Conservation (phyloP, 345 rosid species). For the Corymbia maculata region DNA sequence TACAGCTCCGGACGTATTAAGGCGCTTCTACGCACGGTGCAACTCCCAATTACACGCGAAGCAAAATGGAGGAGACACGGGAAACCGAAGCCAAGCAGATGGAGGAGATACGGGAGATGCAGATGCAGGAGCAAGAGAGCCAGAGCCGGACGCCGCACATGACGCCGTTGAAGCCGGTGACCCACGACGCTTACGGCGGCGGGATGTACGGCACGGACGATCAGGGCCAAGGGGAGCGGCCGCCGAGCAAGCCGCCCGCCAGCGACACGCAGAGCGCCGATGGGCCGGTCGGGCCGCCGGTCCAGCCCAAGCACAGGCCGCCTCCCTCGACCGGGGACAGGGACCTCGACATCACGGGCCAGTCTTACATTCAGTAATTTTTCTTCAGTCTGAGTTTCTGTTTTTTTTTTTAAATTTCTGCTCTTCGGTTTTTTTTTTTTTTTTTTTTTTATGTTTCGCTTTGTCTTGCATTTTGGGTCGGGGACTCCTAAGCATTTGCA, state of each 20-base stretch:
- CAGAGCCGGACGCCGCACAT: constrained; percentile 28
- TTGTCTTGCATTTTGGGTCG: neutral
- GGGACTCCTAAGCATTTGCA: neutral
- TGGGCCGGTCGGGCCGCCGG: constrained; percentile 25
- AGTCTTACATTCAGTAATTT: constrained; percentile 50
- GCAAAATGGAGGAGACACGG: constrained; percentile 11
- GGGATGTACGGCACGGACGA: constrained; percentile 48
- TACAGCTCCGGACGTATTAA: neutral
- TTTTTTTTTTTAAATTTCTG: neutral
- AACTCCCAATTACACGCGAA: neutral
- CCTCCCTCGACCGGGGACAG: constrained; percentile 55
- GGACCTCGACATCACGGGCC: constrained; percentile 58
- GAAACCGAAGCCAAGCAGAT: neutral
- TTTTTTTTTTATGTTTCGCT: neutral
- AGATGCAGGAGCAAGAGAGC: neutral
- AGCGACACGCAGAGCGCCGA: constrained; percentile 61
- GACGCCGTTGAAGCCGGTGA: constrained; percentile 39
- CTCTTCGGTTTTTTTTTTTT: neutral
- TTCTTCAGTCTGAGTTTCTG: neutral
- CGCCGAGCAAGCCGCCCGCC: constrained; percentile 23
- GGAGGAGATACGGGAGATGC: constrained; percentile 21
- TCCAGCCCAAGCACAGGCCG: constrained; percentile 29
- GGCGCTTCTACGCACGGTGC: neutral
- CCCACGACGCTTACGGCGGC: constrained; percentile 55
- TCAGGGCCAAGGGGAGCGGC: constrained; percentile 5